Evolutionary conservation across 345 rosid genomes (phyloP), one percentile per base, ranked within the genome.

Genomic region (Anastatica hierochuntica): DNA sequence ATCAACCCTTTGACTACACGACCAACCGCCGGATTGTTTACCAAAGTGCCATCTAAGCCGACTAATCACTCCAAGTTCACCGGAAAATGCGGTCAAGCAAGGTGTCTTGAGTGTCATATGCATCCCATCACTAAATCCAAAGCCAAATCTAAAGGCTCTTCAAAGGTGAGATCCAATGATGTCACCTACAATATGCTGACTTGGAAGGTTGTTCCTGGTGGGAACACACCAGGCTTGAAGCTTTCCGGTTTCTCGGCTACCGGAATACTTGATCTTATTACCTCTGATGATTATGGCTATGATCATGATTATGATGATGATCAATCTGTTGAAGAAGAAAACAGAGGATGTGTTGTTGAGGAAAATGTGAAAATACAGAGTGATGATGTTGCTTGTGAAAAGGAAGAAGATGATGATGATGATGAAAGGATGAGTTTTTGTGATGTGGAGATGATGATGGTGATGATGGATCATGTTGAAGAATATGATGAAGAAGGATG

Each of bases 401-500:
- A 43, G 9, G 66, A 48, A 34, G 45, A 29, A 6, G 33, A 29
- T 29, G 33, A 31, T 34, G 61, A 42, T 31, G 43, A 57, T 49
- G 50, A 14, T 15, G 56, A 53, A 30, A 69, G 57, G 5, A 44
- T 33, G 70, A 60, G 70, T 51, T 58, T 53, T 43, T 58, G 42
- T 34, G 79, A 77, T 17, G 77, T 67, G 58, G 82, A 69, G 43
- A 45, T 58, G 19, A 57, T 49, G 50, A 14, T 14, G 52, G 49
- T 62, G 24, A 21, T 45, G 67, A 53, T 44, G 64, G 65, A 29
- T 19, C 65, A 66, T 66, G 71, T 66, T 20, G 73, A 69, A 31
- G 57, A 62, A 30, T 80, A 76, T 31, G 80, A 49, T 48, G 82
- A 77, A 19, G 79, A 79, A 54, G 86, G 60, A 53, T 85, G 88